A percentile compares a stretch with the other conserved stretches of the same genome.
Conservation (phyloP, 495 filamentous ascomycete genomes). For the Daldinia loculata region DNA sequence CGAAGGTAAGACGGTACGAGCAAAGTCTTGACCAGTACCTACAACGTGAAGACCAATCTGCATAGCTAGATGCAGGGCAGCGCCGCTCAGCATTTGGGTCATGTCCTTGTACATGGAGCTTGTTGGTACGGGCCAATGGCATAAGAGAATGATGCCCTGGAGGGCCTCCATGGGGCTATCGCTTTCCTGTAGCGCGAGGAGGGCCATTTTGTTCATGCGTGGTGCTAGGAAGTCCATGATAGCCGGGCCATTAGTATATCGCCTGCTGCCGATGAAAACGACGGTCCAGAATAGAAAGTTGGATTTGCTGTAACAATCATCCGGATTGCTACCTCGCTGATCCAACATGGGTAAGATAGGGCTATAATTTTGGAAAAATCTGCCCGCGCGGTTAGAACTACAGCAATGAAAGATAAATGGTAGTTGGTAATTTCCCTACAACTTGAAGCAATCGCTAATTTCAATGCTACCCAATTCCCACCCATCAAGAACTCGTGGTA, state of each 20-base stretch:
- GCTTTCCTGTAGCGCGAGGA: background rate
- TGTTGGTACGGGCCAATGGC: background rate
- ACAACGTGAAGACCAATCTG: background rate
- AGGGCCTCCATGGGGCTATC: background rate
- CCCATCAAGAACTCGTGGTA: background rate
- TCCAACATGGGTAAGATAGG: background rate
- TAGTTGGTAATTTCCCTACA: background rate
- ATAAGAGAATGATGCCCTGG: background rate
- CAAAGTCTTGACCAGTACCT: conserved; percentile 1
- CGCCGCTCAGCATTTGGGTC: background rate
- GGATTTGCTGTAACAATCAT: background rate
- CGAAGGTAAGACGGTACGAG: background rate
- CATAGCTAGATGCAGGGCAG: background rate
- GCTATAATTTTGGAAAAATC: background rate
- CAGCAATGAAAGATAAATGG: background rate
- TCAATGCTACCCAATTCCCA: background rate
- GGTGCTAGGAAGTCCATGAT: background rate
- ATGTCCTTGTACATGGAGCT: background rate
- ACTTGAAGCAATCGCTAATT: background rate
- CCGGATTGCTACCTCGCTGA: background rate
- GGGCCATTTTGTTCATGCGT: background rate
- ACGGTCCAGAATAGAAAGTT: background rate
- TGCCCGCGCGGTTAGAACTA: background rate
- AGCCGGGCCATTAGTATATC: background rate
- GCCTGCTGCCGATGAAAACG: background rate